Percentiles rank a stretch among this genome's conserved stretches.
phyloP scores from a whole-genome alignment of 2,329 filamentous ascomycete species.

The Xylaria sp. region DNA sequence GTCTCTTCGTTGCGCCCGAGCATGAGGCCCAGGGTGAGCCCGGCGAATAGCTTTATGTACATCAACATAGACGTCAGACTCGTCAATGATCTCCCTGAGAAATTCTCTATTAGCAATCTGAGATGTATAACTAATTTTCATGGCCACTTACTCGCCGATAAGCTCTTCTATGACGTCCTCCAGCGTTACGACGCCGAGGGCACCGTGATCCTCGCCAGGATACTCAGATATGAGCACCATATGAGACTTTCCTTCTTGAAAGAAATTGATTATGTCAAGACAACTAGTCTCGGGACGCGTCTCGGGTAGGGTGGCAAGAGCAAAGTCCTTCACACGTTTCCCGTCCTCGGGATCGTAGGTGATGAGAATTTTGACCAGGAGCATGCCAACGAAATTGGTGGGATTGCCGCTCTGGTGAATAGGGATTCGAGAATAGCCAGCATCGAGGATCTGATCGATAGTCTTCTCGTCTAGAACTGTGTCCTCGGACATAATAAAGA shows the following conservation, averaged over 20 bases:
- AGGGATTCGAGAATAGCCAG: conserved; percentile 94
- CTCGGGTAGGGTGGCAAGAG: conserved; percentile 92
- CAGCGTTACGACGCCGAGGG: conserved; percentile 91
- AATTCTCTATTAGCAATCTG: conserved; percentile 13
- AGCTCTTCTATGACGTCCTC: conserved; percentile 99
- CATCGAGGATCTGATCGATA: conserved; percentile 92
- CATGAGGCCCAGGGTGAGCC: conserved; percentile 83
- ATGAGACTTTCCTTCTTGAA: conserved; percentile 98
- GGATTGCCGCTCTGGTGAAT: conserved; percentile 88
- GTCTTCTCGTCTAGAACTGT: conserved; percentile 91
- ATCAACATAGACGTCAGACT: conserved; percentile 97
- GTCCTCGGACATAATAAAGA: conserved; percentile 96
- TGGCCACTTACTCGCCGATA: conserved; percentile 83
- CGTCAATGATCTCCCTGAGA: conserved; percentile 89
- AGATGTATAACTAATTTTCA: conserved; percentile 12
- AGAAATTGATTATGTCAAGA: conserved; percentile 98
- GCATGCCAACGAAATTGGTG: conserved; percentile 94
- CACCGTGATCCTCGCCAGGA: conserved; percentile 90
- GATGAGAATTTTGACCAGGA: conserved; percentile 97
- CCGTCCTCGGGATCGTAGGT: conserved; percentile 97
- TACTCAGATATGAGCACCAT: conserved; percentile 95
- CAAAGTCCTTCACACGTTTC: conserved; percentile 87
- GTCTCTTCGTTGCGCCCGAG: conserved; percentile 60
- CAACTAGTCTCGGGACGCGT: conserved; percentile 96
- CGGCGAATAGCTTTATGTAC: conserved; percentile 97